Evolutionary conservation across 306 rosid genomes (phyloP), one percentile per base, ranked within the genome.

Genomic region (Lotus japonicus): DNA sequence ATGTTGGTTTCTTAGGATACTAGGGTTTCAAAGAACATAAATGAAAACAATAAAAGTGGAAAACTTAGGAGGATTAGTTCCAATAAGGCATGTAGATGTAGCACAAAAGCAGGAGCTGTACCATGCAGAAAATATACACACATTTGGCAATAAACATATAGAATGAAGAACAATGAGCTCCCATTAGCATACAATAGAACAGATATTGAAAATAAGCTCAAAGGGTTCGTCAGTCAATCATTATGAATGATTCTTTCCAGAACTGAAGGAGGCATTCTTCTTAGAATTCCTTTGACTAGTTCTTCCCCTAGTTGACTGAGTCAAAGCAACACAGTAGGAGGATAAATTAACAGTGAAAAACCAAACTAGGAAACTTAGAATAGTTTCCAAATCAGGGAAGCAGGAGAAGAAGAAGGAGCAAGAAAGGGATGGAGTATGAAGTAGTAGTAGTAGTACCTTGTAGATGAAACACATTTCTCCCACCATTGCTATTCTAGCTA

Each of bases 391-490:
- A 21, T 15, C 7, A 17, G 62, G 19, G 46, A 31, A 62, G 44
- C 9, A 35, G 51, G 26, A 46, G 66, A 45, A 65, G 69, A 16
- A 55, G 39, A 13, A 56, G n/a, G n/a, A n/a, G n/a, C n/a, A n/a
- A n/a, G n/a, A n/a, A n/a, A n/a, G n/a, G n/a, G n/a, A n/a, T n/a
- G n/a, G n/a, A n/a, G n/a, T n/a, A n/a, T n/a, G n/a, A n/a, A n/a
- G n/a, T n/a, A n/a, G n/a, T n/a, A 77, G 16, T 41, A 50, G 26
- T 66, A 72, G 76, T 52, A 92, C 98, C 98, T 92, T 88, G 84
- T 79, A 81, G 80, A 78, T 55, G 76, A 89, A 85, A 57, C 82
- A 86, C 80, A 79, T 68, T 68, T 71, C 74, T 80, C 73, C 97
- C 10, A 84, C 90, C 98, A 92, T 92, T 39, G 84, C 56, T 78